phyloP scores from a whole-genome alignment of 2,329 filamentous ascomycete genomes.

The Diaporthe citriasiana region DNA sequence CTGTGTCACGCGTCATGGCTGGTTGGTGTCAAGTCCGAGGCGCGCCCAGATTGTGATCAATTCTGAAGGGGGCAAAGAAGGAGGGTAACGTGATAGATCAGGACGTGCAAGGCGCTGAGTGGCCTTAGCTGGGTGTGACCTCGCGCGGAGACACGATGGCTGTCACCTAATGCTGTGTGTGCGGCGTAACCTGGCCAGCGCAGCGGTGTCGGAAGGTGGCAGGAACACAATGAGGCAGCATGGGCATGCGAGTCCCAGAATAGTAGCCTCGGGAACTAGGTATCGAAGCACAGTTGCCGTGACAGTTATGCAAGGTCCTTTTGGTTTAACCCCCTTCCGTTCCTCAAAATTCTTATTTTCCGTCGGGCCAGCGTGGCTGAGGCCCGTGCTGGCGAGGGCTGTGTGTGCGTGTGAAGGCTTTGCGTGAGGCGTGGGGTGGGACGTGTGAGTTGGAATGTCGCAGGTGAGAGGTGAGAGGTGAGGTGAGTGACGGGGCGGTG shows the following conservation, averaged over 20 bases:
- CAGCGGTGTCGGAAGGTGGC: constrained; percentile 3
- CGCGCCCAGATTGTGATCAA: neutral
- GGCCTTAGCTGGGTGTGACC: neutral
- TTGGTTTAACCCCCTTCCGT: too few relatives aligned
- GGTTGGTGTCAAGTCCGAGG: neutral
- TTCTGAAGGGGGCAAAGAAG: neutral
- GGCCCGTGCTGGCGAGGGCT: neutral
- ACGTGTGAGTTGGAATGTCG: constrained; percentile 3
- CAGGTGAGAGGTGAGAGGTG: constrained; percentile 23
- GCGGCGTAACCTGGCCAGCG: constrained; percentile 14
- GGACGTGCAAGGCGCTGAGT: neutral
- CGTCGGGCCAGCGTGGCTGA: constrained; percentile 8
- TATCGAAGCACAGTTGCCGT: neutral
- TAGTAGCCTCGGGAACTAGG: constrained; percentile 4
- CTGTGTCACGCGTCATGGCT: constrained; percentile 33
- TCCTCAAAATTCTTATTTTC: neutral
- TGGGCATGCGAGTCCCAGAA: constrained; percentile 10
- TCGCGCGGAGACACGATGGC: neutral
- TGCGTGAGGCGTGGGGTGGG: constrained; percentile 8
- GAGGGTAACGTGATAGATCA: constrained; percentile 15
- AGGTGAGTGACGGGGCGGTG: neutral
- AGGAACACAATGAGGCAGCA: neutral
- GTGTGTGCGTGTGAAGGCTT: neutral
- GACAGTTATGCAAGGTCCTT: neutral
- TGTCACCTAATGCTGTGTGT: constrained; percentile 15